Conservation (phyloP, 768 basidiomycete species). For the Tricholoma bakamatsutake region DNA sequence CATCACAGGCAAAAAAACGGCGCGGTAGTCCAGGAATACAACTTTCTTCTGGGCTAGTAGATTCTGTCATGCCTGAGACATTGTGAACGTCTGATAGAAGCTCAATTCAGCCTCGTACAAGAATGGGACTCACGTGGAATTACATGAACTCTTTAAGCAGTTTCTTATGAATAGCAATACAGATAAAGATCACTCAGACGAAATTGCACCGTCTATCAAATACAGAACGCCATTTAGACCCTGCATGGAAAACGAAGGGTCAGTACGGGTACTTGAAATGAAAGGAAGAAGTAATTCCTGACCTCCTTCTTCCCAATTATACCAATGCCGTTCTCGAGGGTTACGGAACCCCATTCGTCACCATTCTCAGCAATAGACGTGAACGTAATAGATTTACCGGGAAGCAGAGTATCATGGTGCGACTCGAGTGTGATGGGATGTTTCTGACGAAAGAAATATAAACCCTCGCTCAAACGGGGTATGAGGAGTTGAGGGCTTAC, state of each 20-base stretch:
- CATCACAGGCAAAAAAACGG: not conserved
- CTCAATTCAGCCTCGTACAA: not conserved
- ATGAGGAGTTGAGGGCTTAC: slow-evolving; percentile 29
- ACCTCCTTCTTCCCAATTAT: slow-evolving; percentile 65
- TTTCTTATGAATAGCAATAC: not conserved
- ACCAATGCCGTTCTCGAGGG: slow-evolving; percentile 47
- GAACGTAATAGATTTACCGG: slow-evolving; percentile 55
- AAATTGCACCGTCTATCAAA: slow-evolving; percentile 50
- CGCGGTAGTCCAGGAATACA: not conserved
- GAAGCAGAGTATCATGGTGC: slow-evolving; percentile 51
- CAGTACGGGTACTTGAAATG: not conserved
- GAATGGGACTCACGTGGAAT: slow-evolving; percentile 2
- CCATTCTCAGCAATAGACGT: slow-evolving; percentile 29
- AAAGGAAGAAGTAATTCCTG: not conserved
- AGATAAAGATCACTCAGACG: slow-evolving; percentile 16
- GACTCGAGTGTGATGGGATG: slow-evolving; percentile 42
- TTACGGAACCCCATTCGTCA: slow-evolving; percentile 50
- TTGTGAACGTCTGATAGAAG: not conserved
- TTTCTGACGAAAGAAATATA: slow-evolving; percentile 24
- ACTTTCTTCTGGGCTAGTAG: not conserved
- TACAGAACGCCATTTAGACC: slow-evolving; percentile 53
- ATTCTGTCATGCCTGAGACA: not conserved
- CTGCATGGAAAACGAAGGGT: slow-evolving; percentile 21
- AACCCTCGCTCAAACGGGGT: not conserved
- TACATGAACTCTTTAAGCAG: slow-evolving; percentile 4